Evolutionary conservation across 1,139 yeast species (phyloP).

Genomic region (Kurtzmaniella quercitrusa): DNA sequence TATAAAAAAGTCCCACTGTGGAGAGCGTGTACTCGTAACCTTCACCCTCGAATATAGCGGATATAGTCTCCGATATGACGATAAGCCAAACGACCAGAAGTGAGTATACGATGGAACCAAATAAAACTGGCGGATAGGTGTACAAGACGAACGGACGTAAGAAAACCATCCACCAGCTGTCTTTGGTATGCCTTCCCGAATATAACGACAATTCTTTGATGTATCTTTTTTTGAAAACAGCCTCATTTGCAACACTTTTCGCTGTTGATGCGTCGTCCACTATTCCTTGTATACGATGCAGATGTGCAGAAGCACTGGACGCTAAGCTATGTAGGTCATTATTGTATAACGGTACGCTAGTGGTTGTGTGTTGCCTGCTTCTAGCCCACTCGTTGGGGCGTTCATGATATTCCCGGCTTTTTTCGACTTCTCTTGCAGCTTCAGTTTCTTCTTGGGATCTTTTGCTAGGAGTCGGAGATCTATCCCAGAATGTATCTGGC

Average conservation of each 20-base stretch:
- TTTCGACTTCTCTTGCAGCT: constrained; percentile 41
- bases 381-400: constrained; percentile 35
- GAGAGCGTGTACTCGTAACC: constrained; percentile 48
- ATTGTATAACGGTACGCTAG: constrained; percentile 10
- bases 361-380: constrained; percentile 14
- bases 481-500: constrained; percentile 65
- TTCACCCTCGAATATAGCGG: constrained; percentile 41
- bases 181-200: constrained; percentile 47
- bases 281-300: background rate
- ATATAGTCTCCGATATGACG: constrained; percentile 54
- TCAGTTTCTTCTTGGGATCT: constrained; percentile 48
- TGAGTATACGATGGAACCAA: constrained; percentile 50
- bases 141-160: constrained; percentile 53
- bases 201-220: constrained; percentile 20
- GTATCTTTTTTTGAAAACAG: constrained; percentile 14
- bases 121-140: constrained; percentile 51
- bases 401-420: constrained; percentile 22
- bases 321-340: background rate
- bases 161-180: constrained; percentile 57
- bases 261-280: background rate
- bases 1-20: constrained; percentile 53
- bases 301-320: constrained; percentile 2
- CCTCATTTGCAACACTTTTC: constrained; percentile 4
- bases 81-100: constrained; percentile 64
- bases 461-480: constrained; percentile 48